Percentiles rank a stretch among this genome's conserved stretches.
Conservation (phyloP, 768 basidiomycete species). For the Mycena chlorophos region DNA sequence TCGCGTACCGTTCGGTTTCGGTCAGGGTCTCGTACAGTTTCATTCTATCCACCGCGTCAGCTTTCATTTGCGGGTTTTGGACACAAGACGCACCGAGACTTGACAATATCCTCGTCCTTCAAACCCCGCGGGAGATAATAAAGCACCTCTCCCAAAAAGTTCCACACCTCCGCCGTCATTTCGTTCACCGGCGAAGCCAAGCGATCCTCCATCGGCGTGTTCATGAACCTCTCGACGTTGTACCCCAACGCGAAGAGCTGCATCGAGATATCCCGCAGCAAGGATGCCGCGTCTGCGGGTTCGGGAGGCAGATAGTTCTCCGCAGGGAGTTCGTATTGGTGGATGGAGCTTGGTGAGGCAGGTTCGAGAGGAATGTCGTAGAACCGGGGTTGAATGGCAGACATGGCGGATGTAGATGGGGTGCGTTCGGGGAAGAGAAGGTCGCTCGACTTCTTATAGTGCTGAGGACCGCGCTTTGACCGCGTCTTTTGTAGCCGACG, state of each 20-base stretch:
- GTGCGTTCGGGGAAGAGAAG: too few relatives aligned
- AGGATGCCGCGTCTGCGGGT: too few relatives aligned
- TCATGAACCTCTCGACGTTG: not conserved
- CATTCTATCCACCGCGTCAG: not conserved
- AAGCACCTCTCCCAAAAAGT: not conserved
- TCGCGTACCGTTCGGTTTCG: not conserved
- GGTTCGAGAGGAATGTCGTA: too few relatives aligned
- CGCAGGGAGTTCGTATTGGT: too few relatives aligned
- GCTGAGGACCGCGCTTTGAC: too few relatives aligned
- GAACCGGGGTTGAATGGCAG: too few relatives aligned
- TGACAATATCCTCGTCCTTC: not conserved
- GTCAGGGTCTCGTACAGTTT: not conserved
- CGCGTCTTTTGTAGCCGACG: too few relatives aligned
- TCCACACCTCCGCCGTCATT: not conserved
- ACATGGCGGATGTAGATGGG: too few relatives aligned
- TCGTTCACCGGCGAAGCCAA: too few relatives aligned
- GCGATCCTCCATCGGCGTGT: not conserved
- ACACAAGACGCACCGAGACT: not conserved
- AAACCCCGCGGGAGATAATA: not conserved
- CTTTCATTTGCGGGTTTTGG: not conserved
- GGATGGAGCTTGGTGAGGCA: too few relatives aligned
- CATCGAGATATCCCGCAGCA: not conserved
- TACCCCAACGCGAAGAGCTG: not conserved
- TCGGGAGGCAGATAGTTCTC: too few relatives aligned
- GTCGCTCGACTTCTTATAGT: too few relatives aligned